Conservation (phyloP, 1,139 yeast genomes). For the Scheffersomyces quercinus region DNA sequence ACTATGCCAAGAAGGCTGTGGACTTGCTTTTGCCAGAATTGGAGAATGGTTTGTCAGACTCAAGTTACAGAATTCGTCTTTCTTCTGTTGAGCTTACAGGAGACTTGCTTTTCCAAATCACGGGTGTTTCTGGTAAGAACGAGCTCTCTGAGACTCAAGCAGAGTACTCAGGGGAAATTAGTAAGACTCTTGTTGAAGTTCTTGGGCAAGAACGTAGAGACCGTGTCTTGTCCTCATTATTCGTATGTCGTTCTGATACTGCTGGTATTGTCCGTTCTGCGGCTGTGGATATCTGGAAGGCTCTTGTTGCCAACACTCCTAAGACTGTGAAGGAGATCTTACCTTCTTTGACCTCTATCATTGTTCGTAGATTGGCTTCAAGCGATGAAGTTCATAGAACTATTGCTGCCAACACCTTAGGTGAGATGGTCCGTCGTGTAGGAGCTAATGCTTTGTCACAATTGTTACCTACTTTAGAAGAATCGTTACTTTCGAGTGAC, state of each 20-base stretch:
- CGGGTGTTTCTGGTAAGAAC: conserved; percentile 78
- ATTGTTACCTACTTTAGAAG: conserved; percentile 80
- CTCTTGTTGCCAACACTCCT: conserved; percentile 94
- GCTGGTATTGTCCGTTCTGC: conserved; percentile 86
- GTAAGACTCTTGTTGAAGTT: conserved; percentile 67
- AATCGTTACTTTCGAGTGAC: conserved; percentile 61
- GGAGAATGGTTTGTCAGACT: conserved; percentile 84
- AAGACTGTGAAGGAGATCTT: conserved; percentile 91
- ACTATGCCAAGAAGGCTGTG: conserved; percentile 90
- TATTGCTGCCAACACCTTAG: conserved; percentile 92
- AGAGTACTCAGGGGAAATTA: conserved; percentile 60
- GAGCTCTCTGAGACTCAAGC: conserved; percentile 66
- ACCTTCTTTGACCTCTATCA: conserved; percentile 77
- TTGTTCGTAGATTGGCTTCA: conserved; percentile 82
- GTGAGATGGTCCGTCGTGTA: conserved; percentile 93
- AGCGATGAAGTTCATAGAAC: conserved; percentile 75
- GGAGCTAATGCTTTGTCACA: conserved; percentile 87
- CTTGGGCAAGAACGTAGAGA: conserved; percentile 90
- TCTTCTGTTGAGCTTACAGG: conserved; percentile 98
- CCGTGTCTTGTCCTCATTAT: conserved; percentile 77
- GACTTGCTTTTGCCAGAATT: conserved; percentile 92
- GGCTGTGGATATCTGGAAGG: conserved; percentile 97
- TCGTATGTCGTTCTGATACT: conserved; percentile 91
- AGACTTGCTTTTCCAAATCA: conserved; percentile 88
- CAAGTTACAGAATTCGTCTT: conserved; percentile 82